Base-by-base conservation (phyloP, 2,329 filamentous ascomycete species). In the Epichloe scottii region DNA sequence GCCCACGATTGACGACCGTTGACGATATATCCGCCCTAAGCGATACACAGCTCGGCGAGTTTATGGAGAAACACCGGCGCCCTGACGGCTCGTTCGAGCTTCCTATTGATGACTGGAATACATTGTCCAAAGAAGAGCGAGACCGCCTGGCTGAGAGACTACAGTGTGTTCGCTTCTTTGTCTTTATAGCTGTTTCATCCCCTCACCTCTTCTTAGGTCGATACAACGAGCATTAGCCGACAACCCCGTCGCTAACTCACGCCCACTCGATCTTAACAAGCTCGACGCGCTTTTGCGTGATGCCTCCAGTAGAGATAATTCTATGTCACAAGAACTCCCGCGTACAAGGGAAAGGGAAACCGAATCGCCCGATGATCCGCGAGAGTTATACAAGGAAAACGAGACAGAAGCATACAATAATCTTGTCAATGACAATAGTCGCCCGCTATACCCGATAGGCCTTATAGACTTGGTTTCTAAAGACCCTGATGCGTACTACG, bases 341-440 rank as follows among this genome's bases (percentile, higher is more conserved):
- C 45, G 4, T 4, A 2, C 23, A n/a, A 48, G 45, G 7, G 50
- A 52, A 33, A 44, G 50, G 4, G 12, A 4, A 33, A 48, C 46
- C 12, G 12, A 45, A 45, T 48, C 50, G 17, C 50, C 50, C 37
- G 23, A 23, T 17, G 17, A 21, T 41, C 15, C 34, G 11, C 44
- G 12, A 52, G 46, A 49, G 17, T 2, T 15, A 21, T 49, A 33
- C 8, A 51, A 19, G n/a, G 17, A 19, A 39, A 3, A 6, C 15
- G 59, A 66, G 51, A 59, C 23, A 2, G 46, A 57, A 10, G 55
- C 49, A 35, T 65, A 66, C 51, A 30, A 63, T 39, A 46, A 57
- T 5, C 63, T 68, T 17, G 40, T 68, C 34, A 54, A 54, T 7
- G 60, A 63, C 30, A 63, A 63, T 44, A 61, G 65, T 38, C 62